Evolutionary conservation across 306 rosid genomes (phyloP).

Genomic region (Vachellia collinsii): DNA sequence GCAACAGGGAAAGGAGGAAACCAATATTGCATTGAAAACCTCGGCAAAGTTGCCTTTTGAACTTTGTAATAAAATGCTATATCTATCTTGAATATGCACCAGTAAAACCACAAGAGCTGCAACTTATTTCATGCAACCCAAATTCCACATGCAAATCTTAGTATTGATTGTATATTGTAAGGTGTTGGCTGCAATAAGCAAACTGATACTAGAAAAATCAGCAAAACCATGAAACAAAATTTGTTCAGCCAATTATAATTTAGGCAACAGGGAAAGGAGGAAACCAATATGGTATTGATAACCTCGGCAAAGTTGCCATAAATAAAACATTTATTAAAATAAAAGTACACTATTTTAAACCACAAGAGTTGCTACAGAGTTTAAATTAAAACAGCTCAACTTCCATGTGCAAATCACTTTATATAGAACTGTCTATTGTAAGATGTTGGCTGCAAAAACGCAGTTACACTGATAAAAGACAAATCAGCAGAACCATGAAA

Average conservation of each 20-base stretch:
- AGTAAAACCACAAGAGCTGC: not conserved
- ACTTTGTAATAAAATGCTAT: not conserved
- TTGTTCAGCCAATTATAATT: slow-evolving; percentile 31
- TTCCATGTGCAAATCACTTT: not conserved
- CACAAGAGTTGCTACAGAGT: not conserved
- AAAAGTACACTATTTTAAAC: not conserved
- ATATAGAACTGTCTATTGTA: not conserved
- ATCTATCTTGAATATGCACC: not conserved
- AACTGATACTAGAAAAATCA: slow-evolving; percentile 29
- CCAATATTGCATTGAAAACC: slow-evolving; percentile 42
- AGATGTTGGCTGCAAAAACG: slow-evolving; percentile 12
- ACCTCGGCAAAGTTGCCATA: slow-evolving; percentile 70
- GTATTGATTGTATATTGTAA: not conserved
- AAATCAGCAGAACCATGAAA: slow-evolving; percentile 18
- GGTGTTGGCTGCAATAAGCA: not conserved
- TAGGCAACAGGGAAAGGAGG: slow-evolving; percentile 78
- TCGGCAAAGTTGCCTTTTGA: slow-evolving; percentile 64
- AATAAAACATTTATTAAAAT: not conserved
- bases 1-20: slow-evolving; percentile 77
- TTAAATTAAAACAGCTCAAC: no score
- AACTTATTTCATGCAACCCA: not conserved
- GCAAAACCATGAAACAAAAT: not conserved
- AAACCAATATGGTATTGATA: slow-evolving; percentile 36
- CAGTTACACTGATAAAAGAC: slow-evolving; percentile 8
- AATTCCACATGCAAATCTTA: not conserved